Conservation (phyloP, 352 stramenopile species). For the Pythium rhizo-oryzae region DNA sequence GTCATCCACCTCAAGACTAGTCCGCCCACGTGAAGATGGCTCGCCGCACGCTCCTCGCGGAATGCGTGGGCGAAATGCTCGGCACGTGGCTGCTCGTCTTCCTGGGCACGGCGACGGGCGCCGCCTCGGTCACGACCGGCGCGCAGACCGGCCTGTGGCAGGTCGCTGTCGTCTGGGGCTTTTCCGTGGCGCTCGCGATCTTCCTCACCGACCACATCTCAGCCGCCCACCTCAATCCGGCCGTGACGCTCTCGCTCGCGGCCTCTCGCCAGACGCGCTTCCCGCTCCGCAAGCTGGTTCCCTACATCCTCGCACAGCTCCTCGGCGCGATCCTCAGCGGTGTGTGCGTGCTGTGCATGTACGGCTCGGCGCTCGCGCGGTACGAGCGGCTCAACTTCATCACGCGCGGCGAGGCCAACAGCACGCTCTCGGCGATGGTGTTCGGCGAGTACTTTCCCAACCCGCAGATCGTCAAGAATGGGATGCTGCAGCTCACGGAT, state of each 20-base stretch:
- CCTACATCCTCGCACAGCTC: constrained; percentile 64
- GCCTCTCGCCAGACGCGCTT: constrained; percentile 12
- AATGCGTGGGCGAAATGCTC: constrained; percentile 18
- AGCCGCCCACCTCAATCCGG: constrained; percentile 35
- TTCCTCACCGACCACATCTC: constrained; percentile 21
- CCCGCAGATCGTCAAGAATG: constrained; percentile 37
- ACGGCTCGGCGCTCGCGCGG: constrained; percentile 45
- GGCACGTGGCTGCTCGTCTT: constrained; percentile 29
- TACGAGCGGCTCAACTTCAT: constrained; percentile 55
- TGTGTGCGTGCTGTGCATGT: constrained; percentile 49
- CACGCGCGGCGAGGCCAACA: constrained; percentile 37
- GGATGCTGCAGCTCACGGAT: constrained; percentile 28
- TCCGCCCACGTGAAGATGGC: too few relatives aligned
- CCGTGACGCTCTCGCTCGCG: constrained; percentile 29
- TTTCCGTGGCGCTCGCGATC: constrained; percentile 32
- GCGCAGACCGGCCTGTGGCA: constrained; percentile 26
- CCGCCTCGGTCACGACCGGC: constrained; percentile 15
- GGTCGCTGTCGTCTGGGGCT: constrained; percentile 29
- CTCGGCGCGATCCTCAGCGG: constrained; percentile 50
- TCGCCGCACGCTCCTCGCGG: neutral
- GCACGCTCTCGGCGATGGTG: constrained; percentile 56
- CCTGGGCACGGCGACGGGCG: constrained; percentile 19
- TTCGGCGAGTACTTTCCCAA: constrained; percentile 80
- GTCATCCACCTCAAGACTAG: too few relatives aligned
- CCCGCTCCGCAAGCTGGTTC: constrained; percentile 39